A percentile compares a stretch with the other conserved stretches of the same genome.
Evolutionary conservation across 371 early-diverging fungal species (phyloP).

Genomic region (Cladochytrium tenue): DNA sequence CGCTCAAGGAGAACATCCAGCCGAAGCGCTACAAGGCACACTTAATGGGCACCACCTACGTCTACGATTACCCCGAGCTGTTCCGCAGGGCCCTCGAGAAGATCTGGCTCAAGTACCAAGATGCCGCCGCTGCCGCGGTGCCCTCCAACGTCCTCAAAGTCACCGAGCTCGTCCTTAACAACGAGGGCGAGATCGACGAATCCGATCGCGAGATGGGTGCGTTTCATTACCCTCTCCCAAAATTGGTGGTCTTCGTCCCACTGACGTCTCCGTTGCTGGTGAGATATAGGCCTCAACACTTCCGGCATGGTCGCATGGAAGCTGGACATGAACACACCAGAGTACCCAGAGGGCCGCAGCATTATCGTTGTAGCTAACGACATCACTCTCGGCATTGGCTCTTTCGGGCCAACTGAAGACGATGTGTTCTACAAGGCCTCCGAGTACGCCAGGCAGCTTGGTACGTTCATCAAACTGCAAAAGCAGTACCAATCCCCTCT

Average conservation of each 20-base stretch:
- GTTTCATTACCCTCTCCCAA: not conserved
- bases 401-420: slow-evolving; percentile 96
- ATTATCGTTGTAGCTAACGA: slow-evolving; percentile 97
- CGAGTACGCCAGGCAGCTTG: slow-evolving; percentile 79
- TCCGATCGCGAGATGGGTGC: slow-evolving; percentile 80
- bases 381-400: slow-evolving; percentile 95
- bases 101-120: slow-evolving; percentile 60
- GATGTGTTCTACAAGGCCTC: slow-evolving; percentile 90
- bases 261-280: slow-evolving; percentile 11
- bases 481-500: slow-evolving; percentile 2
- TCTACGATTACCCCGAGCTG: slow-evolving; percentile 96
- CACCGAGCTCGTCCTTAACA: slow-evolving; percentile 87
- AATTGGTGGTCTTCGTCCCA: not conserved
- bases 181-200: slow-evolving; percentile 74
- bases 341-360: slow-evolving; percentile 86
- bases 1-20: slow-evolving; percentile 93
- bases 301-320: slow-evolving; percentile 97
- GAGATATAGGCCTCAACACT: slow-evolving; percentile 62
- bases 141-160: slow-evolving; percentile 76
- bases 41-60: slow-evolving; percentile 95
- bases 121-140: slow-evolving; percentile 50
- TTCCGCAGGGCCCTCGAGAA: slow-evolving; percentile 83
- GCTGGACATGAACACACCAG: slow-evolving; percentile 87
- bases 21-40: slow-evolving; percentile 97
- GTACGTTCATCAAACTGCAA: slow-evolving; percentile 8